Evolutionary conservation across 208 protist species (phyloP).

Genomic region (Acanthamoeba culbertsoni): DNA sequence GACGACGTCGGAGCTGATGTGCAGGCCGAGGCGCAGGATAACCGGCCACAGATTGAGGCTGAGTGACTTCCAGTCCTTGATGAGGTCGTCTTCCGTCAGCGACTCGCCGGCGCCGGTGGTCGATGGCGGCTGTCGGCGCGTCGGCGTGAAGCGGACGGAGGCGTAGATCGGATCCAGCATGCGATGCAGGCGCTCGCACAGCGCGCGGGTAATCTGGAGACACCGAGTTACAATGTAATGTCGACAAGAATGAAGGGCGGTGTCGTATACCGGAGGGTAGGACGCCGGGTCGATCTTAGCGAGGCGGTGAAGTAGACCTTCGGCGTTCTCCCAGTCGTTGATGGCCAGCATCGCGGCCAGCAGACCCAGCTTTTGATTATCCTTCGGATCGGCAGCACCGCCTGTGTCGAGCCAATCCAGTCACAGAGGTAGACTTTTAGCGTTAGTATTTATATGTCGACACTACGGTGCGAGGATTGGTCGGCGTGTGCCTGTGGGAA

Average conservation of each 20-base stretch:
- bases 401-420: neutral
- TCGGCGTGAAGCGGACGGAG: neutral
- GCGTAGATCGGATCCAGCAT: slow-evolving; percentile 65
- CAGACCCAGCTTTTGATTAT: slow-evolving; percentile 69
- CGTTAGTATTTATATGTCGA: too few relatives aligned
- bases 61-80: neutral
- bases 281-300: neutral
- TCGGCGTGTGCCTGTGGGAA: too few relatives aligned
- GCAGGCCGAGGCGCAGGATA: neutral
- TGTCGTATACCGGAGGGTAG: neutral
- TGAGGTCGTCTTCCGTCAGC: neutral
- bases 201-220: neutral
- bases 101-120: neutral
- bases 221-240: neutral
- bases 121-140: neutral
- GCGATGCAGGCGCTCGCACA: neutral
- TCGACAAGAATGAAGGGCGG: neutral
- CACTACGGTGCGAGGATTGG: too few relatives aligned
- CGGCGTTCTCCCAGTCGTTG: slow-evolving; percentile 18
- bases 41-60: neutral
- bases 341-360: slow-evolving; percentile 32
- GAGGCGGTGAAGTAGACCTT: neutral
- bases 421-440: neutral
- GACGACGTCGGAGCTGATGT: neutral
- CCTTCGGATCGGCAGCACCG: neutral